Conservation (phyloP, 2,329 filamentous ascomycete species). For the Cladophialophora chaetospira region DNA sequence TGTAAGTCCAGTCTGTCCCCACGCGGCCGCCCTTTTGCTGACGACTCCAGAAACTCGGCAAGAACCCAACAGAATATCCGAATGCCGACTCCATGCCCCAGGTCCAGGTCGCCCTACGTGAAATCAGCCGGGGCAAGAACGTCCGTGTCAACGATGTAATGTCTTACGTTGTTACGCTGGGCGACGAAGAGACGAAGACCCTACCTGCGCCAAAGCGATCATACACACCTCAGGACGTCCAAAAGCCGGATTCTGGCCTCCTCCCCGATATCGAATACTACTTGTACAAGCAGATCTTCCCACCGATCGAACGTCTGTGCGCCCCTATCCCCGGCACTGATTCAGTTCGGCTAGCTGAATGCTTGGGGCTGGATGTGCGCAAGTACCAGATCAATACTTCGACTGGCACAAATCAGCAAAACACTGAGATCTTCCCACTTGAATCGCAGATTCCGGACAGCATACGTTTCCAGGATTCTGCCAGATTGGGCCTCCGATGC, state of each 20-base stretch:
- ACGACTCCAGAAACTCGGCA: slow-evolving; percentile 74
- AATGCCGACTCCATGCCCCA: slow-evolving; percentile 95
- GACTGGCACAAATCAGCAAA: slow-evolving; percentile 53
- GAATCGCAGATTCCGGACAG: slow-evolving; percentile 93
- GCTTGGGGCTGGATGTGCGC: slow-evolving; percentile 84
- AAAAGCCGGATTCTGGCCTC: slow-evolving; percentile 73
- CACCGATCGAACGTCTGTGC: slow-evolving; percentile 94
- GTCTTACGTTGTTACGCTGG: slow-evolving; percentile 83
- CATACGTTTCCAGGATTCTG: slow-evolving; percentile 81
- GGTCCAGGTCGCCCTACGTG: slow-evolving; percentile 89
- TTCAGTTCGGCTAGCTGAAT: slow-evolving; percentile 84
- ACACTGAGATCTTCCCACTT: slow-evolving; percentile 80
- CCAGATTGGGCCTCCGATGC: slow-evolving; percentile 76
- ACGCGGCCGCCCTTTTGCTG: slow-evolving; percentile 3
- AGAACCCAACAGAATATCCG: slow-evolving; percentile 88
- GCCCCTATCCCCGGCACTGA: slow-evolving; percentile 94
- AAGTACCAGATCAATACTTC: slow-evolving; percentile 76
- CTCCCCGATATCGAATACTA: slow-evolving; percentile 97
- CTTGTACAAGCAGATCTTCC: slow-evolving; percentile 96
- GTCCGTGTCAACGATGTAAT: slow-evolving; percentile 95
- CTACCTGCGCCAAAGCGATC: slow-evolving; percentile 79
- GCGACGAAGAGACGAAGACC: slow-evolving; percentile 62
- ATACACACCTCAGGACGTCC: slow-evolving; percentile 79
- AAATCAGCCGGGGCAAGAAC: slow-evolving; percentile 81
- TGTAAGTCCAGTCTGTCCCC: slow-evolving; percentile 39